Evolutionary conservation across 2,329 filamentous ascomycete genomes (phyloP).

Genomic region (Microcyclospora tardicrescens): DNA sequence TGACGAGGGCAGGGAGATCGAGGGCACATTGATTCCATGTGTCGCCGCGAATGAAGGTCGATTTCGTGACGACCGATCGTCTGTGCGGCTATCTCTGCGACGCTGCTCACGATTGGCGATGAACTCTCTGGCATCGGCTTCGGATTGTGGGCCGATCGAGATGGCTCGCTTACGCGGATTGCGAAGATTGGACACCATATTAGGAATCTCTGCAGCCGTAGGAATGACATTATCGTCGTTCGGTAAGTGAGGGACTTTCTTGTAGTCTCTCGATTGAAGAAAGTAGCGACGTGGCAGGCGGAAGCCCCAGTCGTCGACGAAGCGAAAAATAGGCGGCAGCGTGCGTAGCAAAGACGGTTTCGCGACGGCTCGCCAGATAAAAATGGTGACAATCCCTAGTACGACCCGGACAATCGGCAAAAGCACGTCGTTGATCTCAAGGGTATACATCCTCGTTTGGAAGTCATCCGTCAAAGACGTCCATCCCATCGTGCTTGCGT

Average conservation of each 20-base stretch:
- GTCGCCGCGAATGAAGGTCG: too few species aligned
- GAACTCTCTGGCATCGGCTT: conserved; percentile 91
- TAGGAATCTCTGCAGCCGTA: conserved; percentile 72
- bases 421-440: conserved; percentile 39
- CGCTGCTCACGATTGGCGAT: conserved; percentile 74
- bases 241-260: conserved; percentile 60
- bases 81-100: conserved; percentile 46
- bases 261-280: conserved; percentile 75
- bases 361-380: conserved; percentile 79
- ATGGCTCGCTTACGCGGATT: conserved; percentile 71
- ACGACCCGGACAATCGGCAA: conserved; percentile 55
- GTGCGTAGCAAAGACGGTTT: conserved; percentile 68
- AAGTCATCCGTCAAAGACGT: conserved; percentile 35
- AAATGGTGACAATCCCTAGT: conserved; percentile 69
- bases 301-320: conserved; percentile 67
- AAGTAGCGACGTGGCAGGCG: conserved; percentile 83
- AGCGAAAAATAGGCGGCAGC: conserved; percentile 75
- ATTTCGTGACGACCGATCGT: background rate
- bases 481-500: conserved; percentile 20
- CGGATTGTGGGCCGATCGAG: conserved; percentile 86
- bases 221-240: conserved; percentile 82
- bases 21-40: background rate
- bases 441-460: background rate
- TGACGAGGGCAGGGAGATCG: background rate
- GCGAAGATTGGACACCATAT: conserved; percentile 67